Evolutionary conservation across 345 rosid genomes (phyloP).

Genomic region (Microcos paniculata): DNA sequence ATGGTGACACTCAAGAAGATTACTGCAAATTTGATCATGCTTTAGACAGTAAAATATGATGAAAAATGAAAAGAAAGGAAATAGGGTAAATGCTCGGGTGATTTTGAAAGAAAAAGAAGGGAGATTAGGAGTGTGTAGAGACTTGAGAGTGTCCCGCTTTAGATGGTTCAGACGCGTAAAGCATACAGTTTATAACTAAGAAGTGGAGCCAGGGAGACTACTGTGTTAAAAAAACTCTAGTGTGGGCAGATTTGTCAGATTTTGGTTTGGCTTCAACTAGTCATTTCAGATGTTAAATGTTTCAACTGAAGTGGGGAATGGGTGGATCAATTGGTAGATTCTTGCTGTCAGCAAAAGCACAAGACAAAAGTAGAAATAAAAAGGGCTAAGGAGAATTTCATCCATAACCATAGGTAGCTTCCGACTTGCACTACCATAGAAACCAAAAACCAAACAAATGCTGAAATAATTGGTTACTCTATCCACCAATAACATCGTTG

Average conservation of each 20-base stretch:
- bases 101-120: too few relatives aligned
- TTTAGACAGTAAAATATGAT: too few relatives aligned
- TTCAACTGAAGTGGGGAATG: neutral
- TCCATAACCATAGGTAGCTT: neutral
- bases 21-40: too few relatives aligned
- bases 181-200: neutral
- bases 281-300: neutral
- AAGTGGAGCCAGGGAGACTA: too few relatives aligned
- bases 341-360: neutral
- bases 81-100: too few relatives aligned
- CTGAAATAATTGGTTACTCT: neutral
- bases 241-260: neutral
- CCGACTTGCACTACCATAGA: neutral
- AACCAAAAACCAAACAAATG: neutral
- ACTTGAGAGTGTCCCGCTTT: too few relatives aligned
- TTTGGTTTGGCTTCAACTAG: neutral
- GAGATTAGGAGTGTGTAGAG: too few relatives aligned
- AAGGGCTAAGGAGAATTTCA: neutral
- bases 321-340: neutral
- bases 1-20: too few relatives aligned
- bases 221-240: too few relatives aligned
- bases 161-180: neutral
- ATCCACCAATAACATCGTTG: neutral
- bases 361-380: neutral
- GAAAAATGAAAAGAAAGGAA: too few relatives aligned